Evolutionary conservation across 495 filamentous ascomycete genomes (phyloP), one percentile per base, ranked within the genome.

Genomic region (Annulohypoxylon stygium): DNA sequence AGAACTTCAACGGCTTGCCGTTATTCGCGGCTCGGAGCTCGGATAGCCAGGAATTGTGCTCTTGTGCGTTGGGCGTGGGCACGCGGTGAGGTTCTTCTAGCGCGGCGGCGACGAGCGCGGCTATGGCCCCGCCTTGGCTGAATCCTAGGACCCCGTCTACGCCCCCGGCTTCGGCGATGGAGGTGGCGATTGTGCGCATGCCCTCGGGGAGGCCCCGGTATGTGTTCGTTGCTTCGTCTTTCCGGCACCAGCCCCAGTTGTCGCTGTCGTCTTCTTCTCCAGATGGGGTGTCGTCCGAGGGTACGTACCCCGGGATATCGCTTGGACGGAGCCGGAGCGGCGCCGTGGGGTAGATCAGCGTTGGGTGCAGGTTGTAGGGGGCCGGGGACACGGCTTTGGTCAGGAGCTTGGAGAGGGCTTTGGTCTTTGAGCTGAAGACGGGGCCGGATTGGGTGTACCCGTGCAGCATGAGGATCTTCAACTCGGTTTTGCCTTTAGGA

Each of bases 371-470:
- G 70, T 88, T 85, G 69, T 86, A 76, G 41, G 86, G 78, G 3
- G 88, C 85, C 3, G 71, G 71, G 37, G 70, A 69, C 73, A 98
- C 90, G 34, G 88, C 79, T 79, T 97, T 97, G 58, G 85, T 83
- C 57, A 98, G 87, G 76, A 88, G 78, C 80, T 97, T 98, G 75
- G 92, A 86, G 14, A 98, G 86, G 23, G 93, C 94, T 80, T 91
- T 90, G 71, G 92, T 95, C 85, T 98, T 98, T 81, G 91, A 88
- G 82, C 89, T 90, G 89, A 98, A 98, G 77, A 93, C 83, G 1
- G 89, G 78, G 36, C 95, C 94, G 34, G 93, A 95, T 86, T 98
- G 96, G 0, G 95, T 97, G 89, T 92, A 98, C 81, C 95, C 87
- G 72, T 89, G 87, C 34, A 89, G 81, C 87, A 89, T 89, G 12